Evolutionary conservation across 345 rosid species (phyloP), one percentile per base, ranked within the genome.

Genomic region (sweet orange (Citrus sinensis)): DNA sequence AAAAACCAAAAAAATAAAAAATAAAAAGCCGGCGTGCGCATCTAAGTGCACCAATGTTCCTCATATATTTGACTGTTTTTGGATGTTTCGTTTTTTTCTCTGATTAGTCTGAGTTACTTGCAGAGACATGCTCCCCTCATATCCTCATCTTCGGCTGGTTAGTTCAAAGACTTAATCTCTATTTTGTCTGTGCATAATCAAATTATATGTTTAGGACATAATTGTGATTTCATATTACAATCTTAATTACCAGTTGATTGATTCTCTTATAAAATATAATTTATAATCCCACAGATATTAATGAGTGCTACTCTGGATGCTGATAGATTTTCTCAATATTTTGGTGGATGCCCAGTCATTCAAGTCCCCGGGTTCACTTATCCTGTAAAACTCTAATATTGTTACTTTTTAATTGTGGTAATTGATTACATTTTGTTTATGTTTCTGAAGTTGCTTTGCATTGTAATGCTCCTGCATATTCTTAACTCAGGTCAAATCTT

Each of bases 301-400:
- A 95, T 95, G 99, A 95, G 99, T 87, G 99, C 99, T 65, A 95
- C 99, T 20, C 89, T 95, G 35, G 94, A 95, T 86, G 90, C 97
- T 66, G 99, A 87, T 72, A 85, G 94, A 76, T 93, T 95, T 88
- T 90, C 97, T 6, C 90, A 87, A 79, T 95, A 95, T 87, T 95
- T 95, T 91, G 99, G 96, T 55, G 95, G 97, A 81, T 95, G 98
- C 86, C 98, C 98, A 25, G 78, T 95, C 74, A 90, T 95, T 77
- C 81, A 84, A 64, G 96, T 95, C 76, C 99, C 97, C 35, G 99
- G 98, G 58, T 93, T 92, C 94, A 92, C 98, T 66, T 85, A 87
- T 86, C 94, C 97, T 78, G 99, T 95, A 90, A 88, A 42, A 73
- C 42, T 76, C 81, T 29, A 32, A 2, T 10, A 51, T 64, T 67